phyloP scores from a whole-genome alignment of 331 rosid species.

The Malus hybrid region DNA sequence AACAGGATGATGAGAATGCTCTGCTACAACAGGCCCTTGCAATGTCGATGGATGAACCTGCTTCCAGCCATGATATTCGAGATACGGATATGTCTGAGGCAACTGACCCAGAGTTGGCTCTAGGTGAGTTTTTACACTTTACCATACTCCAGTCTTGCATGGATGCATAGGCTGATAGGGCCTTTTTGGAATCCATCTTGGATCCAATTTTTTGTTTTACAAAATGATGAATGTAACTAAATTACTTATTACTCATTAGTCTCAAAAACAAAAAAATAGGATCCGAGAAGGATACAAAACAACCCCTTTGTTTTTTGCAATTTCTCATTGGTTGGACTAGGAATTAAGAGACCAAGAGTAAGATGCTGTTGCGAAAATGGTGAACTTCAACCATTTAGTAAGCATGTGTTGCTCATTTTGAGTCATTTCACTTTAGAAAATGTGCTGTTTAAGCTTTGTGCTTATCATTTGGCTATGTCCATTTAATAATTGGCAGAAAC shows the following conservation, averaged over 20 bases:
- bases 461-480: not conserved
- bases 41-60: slow-evolving; percentile 96
- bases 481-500: not conserved
- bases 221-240: too few relatives aligned
- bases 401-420: not conserved
- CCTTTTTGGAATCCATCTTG: too few relatives aligned
- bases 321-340: not conserved
- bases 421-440: not conserved
- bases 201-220: too few relatives aligned
- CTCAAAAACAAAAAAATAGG: too few relatives aligned
- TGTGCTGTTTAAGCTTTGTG: not conserved
- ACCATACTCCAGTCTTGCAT: not conserved
- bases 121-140: slow-evolving; percentile 47
- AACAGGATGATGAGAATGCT: slow-evolving; percentile 81
- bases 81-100: slow-evolving; percentile 90
- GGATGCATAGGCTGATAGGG: not conserved
- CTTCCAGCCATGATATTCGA: slow-evolving; percentile 43
- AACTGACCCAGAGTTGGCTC: slow-evolving; percentile 85
- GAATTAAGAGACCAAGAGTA: not conserved
- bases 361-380: not conserved
- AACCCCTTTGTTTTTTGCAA: not conserved
- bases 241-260: too few relatives aligned
- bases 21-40: slow-evolving; percentile 96
- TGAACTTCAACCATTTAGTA: not conserved
- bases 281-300: too few relatives aligned